Evolutionary conservation across 768 basidiomycete genomes (phyloP), one percentile per base, ranked within the genome.

Genomic region (Termitomyces sp.): DNA sequence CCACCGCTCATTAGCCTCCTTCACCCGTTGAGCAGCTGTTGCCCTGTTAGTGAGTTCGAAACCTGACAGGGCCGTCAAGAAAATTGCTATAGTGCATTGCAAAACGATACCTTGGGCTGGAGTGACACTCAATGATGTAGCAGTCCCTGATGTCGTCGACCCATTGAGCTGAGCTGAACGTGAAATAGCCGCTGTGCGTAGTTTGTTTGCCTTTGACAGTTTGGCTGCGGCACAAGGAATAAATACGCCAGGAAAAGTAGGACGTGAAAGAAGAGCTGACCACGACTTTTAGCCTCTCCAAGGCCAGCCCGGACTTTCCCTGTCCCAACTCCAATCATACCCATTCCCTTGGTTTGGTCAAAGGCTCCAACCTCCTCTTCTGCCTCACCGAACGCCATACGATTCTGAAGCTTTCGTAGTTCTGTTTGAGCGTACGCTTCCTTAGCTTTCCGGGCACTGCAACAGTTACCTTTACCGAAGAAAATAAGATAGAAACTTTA

Each of bases 341-440:
- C 97, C 71, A 98, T 74, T 5, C 97, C 97, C 79, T 94, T 92
- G n/a, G 95, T 96, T 78, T 98, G 88, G 76, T 97, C 97, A 67
- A 94, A 96, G 37, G 95, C 92, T 17, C 95, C 96, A 48, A 96
- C 91, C 73, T 99, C 97, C 69, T 96, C 89, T 70, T 98, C 97
- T 1, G 89, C 90, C 74, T 96, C 89, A 46, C 96, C 97, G 68
- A 99, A 98, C 59, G 81, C 86, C 91, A 98, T 91, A 51, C 97
- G 86, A 73, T 99, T 99, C 76, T 98, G 96, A 64, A 97, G 80
- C 75, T 98, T 98, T 64, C 95, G 88, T 49, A 99, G 79, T 72
- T 99, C 97, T 2, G 97, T 98, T 74, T 94, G 92, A 5, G 94
- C 95, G 69, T 96, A 96, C 1, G 94, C 95, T 74, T 98, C 97